Conservation (phyloP, 129 eudicot species). For the Solidago caesia region DNA sequence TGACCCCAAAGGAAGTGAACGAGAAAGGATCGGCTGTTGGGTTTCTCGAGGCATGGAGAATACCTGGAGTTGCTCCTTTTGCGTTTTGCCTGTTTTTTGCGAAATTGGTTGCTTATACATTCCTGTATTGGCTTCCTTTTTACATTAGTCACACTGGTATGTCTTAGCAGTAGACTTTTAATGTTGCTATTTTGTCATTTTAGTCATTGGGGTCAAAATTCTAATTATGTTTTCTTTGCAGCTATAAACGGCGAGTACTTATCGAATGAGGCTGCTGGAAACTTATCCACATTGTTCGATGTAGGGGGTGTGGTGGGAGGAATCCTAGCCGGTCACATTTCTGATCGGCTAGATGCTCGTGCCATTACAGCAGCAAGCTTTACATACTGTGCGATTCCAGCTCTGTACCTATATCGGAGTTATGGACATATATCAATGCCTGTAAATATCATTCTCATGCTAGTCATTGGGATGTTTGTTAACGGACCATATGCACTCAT, state of each 20-base stretch:
- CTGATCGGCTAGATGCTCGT: conserved; percentile 80
- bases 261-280: conserved; percentile 73
- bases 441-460: conserved; percentile 60
- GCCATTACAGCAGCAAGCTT: conserved; percentile 96
- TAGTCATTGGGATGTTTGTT: conserved; percentile 77
- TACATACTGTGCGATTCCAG: conserved; percentile 88
- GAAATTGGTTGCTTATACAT: conserved; percentile 94
- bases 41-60: conserved; percentile 84
- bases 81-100: conserved; percentile 93
- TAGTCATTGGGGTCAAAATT: neutral
- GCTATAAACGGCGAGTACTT: conserved; percentile 78
- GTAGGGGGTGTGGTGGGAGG: conserved; percentile 97
- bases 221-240: conserved; percentile 45
- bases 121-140: conserved; percentile 97
- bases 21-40: conserved; percentile 63
- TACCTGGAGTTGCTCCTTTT: conserved; percentile 93
- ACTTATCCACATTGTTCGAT: conserved; percentile 82
- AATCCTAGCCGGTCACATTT: conserved; percentile 80
- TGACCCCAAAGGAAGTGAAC: conserved; percentile 25
- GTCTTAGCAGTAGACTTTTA: neutral
- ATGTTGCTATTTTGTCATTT: neutral
- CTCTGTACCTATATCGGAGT: conserved; percentile 67
- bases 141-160: conserved; percentile 95
- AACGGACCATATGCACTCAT: conserved; percentile 97
- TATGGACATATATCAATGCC: conserved; percentile 72